Evolutionary conservation across 164 flowering plant species (phyloP), one percentile per base, ranked within the genome.

Genomic region (Vitis amurensis): DNA sequence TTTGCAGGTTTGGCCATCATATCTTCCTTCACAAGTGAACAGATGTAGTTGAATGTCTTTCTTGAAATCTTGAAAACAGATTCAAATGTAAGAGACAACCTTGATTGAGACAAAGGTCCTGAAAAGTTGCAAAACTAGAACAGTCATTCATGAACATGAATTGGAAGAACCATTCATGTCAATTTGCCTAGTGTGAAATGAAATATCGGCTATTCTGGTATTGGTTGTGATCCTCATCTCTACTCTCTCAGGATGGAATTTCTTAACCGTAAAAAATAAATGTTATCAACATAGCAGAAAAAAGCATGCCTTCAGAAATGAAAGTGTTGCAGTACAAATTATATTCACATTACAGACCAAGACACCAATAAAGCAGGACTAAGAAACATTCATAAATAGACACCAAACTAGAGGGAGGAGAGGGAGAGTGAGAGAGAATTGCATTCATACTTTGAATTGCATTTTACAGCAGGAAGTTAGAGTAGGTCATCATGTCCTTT

Each of bases 41-140:
- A 82, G 15, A 82, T 73, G 67, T 82, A 79, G 64, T 73, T 58
- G 74, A 82, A 82, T 55, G 85, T 79, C 71, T 82, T 77, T 65
- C 82, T 79, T 11, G 85, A 79, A 17, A 82, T 74, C 63, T 68
- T 82, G 59, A 82, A 79, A 52, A 82, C 49, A n/a, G 77, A 71
- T 56, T 74, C 78, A 53, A 82, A 82, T 53, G 52, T 71, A 11
- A 58, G 66, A 16, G 56, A 59, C 60, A 68, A 51, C 71, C 51
- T 71, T 29, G 76, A 63, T 64, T 61, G 64, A 64, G 75, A 71
- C 11, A 72, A 60, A 29, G 78, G 68, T 44, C 81, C 81, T 80
- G 53, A n/a, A 70, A 68, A 59, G 37, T 47, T 12, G 62, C 19
- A 67, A 57, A 73, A 29, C 11, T 3, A 55, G 27, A 63, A 50